Evolutionary conservation across 1,284 basidiomycete genomes (phyloP).

Genomic region (Mycosarcoma mackinlayi): DNA sequence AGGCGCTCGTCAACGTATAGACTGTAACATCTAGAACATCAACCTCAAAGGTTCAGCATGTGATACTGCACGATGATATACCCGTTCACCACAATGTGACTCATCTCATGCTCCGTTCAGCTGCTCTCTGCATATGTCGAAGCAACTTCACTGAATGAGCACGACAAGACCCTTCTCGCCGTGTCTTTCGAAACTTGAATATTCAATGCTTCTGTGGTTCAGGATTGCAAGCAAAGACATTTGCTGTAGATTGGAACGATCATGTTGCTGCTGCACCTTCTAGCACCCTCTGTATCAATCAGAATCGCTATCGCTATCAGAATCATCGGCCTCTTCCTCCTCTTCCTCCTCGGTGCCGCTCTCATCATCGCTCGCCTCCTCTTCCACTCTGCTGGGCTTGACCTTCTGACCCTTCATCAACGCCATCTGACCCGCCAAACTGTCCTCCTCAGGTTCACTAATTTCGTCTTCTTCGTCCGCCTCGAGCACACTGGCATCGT

Average conservation of each 20-base stretch:
- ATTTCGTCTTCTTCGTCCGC: conserved; percentile 65
- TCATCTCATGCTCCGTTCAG: neutral
- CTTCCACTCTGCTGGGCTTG: conserved; percentile 73
- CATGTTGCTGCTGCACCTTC: too few species aligned
- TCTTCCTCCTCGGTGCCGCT: conserved; percentile 65
- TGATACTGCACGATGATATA: neutral
- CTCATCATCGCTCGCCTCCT: conserved; percentile 71
- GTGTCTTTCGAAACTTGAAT: too few species aligned
- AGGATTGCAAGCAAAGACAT: too few species aligned
- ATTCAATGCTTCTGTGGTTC: too few species aligned
- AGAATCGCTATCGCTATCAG: conserved; percentile 39
- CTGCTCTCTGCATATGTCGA: too few species aligned
- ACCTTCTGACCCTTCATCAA: conserved; percentile 91
- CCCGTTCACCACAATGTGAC: too few species aligned
- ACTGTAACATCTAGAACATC: too few species aligned
- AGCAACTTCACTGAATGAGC: too few species aligned
- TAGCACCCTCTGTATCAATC: too few species aligned
- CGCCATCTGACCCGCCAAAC: conserved; percentile 97
- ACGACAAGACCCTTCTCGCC: too few species aligned
- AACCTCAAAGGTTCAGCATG: too few species aligned
- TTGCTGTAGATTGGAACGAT: too few species aligned
- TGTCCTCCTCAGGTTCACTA: conserved; percentile 65
- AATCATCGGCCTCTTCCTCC: conserved; percentile 22
- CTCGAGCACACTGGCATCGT: conserved; percentile 76
- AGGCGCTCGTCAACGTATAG: conserved; percentile 2